Conservation (phyloP, 2,329 filamentous ascomycete species). For the Xylariaceae sp. region DNA sequence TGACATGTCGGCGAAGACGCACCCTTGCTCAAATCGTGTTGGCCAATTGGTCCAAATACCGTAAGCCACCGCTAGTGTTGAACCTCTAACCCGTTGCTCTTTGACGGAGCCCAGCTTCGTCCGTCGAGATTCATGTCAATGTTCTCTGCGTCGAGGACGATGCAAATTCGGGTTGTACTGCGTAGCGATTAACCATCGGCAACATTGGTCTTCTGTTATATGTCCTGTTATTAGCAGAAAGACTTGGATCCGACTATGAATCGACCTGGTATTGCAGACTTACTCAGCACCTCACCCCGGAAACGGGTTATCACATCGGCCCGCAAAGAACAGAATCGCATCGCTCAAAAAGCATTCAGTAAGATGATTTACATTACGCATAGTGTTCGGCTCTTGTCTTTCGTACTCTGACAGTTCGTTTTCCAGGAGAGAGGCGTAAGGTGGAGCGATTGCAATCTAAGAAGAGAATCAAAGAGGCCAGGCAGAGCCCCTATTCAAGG, state of each 20-base stretch:
- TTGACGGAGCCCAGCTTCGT: too few species aligned
- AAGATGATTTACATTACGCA: neutral
- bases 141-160: neutral
- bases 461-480: neutral
- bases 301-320: neutral
- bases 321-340: neutral
- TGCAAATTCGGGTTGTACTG: too few species aligned
- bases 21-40: neutral
- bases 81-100: too few species aligned
- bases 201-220: too few species aligned
- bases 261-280: too few species aligned
- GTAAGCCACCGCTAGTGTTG: neutral
- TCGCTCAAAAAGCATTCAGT: neutral
- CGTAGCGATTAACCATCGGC: too few species aligned
- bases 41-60: neutral
- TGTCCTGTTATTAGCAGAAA: too few species aligned
- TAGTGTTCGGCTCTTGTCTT: neutral
- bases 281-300: neutral
- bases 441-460: neutral
- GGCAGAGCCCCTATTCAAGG: neutral
- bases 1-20: too few species aligned
- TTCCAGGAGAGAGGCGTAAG: neutral
- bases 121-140: neutral
- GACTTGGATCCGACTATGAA: too few species aligned
- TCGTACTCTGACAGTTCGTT: neutral